A percentile compares a stretch with the other conserved stretches of the same genome.
These are phyloP conservation scores for Pseudogymnoascus sp. DNA, from an alignment of 2,329 filamentous ascomycete species.

Conservation along the genomic window DNA sequence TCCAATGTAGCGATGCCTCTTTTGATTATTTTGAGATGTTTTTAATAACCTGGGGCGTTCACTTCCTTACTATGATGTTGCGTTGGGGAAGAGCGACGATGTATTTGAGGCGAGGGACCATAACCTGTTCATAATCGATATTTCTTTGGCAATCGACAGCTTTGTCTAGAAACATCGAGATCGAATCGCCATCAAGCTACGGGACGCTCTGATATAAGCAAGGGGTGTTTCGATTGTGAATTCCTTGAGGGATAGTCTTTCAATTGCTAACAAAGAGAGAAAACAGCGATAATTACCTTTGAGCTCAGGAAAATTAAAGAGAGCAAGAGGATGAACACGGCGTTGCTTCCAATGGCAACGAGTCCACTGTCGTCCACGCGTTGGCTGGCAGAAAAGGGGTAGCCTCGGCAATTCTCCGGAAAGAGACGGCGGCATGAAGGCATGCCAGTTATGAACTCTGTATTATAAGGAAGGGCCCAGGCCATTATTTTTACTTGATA, in stretches of 20 bases:
- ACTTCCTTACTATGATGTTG: neutral
- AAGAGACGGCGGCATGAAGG: neutral
- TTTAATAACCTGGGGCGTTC: neutral
- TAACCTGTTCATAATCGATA: neutral
- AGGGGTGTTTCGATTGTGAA: too few relatives aligned
- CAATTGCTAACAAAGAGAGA: conserved; percentile 12
- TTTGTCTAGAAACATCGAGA: too few relatives aligned
- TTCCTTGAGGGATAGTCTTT: too few relatives aligned
- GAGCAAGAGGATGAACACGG: conserved; percentile 14
- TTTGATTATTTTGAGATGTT: neutral
- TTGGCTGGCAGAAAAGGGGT: neutral
- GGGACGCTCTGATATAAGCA: too few relatives aligned
- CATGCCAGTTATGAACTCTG: neutral
- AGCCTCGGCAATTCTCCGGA: neutral
- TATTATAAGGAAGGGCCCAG: neutral
- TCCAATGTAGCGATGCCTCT: neutral
- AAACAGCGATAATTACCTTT: conserved; percentile 25
- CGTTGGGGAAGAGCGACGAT: neutral
- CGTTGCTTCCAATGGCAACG: neutral
- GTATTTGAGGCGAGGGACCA: neutral
- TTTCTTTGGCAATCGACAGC: too few relatives aligned
- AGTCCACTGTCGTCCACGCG: neutral
- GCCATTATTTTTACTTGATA: neutral
- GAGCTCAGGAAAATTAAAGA: conserved; percentile 29
- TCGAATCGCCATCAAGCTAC: too few relatives aligned